Evolutionary conservation across 768 basidiomycete species (phyloP), one percentile per base, ranked within the genome.

Genomic region (Cyclocybe aegerita): DNA sequence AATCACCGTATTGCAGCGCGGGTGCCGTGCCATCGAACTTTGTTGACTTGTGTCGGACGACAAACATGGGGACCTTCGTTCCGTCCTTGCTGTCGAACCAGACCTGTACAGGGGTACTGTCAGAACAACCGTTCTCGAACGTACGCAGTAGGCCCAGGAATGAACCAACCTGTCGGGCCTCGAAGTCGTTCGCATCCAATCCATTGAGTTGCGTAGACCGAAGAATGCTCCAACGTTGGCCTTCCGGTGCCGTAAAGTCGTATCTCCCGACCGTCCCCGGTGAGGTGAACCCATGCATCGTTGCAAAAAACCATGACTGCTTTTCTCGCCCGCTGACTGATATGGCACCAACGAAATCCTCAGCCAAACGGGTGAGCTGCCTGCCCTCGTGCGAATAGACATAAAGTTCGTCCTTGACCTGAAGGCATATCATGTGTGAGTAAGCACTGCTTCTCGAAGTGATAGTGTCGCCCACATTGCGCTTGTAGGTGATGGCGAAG

Each of bases 81-180:
- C 88, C 88, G 60, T 93, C 91, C 65, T 86, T 88, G 66, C 83
- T 84, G 14, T 73, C 64, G 60, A 85, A 93, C 85, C 90, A 93
- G 14, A 90, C 86, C 79, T 83, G 51, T 4, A 39, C 4, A 32
- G 23, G 23, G 11, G 11, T 46, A 30, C 30, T 4, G 17, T 39
- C 9, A 34, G 43, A 43, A 6, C 11, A 38, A 34, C 31, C 15
- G 34, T 30, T n/a, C 40, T 41, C 11, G 16, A 39, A 15, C 34
- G 15, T 30, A n/a, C 11, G 9, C 9, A 12, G 8, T 10, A 4
- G 38, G 5, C 15, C 42, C 31, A 9, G n/a, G 15, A 35, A 12
- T 17, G 29, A 9, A 51, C 65, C 15, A 54, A 81, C 81, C 69
- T 93, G 90, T 50, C 77, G 76, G 31, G 82, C 72, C 30, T 80